These are phyloP conservation scores for Strigomonas oncopelti DNA, from an alignment of 208 protist genomes.

Conservation along the genomic window DNA sequence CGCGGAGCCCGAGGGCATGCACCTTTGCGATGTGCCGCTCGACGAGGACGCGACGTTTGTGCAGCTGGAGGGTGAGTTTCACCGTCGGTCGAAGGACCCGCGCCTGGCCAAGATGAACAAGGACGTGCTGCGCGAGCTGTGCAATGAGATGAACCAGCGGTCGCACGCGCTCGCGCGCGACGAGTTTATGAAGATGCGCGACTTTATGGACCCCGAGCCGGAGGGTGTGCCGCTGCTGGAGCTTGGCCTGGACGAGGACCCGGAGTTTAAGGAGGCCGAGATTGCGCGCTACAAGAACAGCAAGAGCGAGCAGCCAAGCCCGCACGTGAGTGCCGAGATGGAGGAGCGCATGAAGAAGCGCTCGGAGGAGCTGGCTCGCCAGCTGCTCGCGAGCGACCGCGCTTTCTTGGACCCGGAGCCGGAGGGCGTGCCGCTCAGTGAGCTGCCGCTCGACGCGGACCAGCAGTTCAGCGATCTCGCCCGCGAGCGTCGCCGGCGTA, in stretches of 20 bases:
- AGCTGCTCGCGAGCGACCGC: slow-evolving; percentile 56
- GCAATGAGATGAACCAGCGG: slow-evolving; percentile 66
- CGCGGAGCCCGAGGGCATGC: slow-evolving; percentile 80
- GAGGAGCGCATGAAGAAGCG: slow-evolving; percentile 47
- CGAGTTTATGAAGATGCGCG: slow-evolving; percentile 61
- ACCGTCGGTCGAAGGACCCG: slow-evolving; percentile 50
- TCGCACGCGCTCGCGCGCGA: slow-evolving; percentile 60
- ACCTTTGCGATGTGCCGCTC: slow-evolving; percentile 67
- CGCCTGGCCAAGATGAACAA: slow-evolving; percentile 51
- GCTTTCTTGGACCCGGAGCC: slow-evolving; percentile 74
- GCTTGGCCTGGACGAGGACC: slow-evolving; percentile 72
- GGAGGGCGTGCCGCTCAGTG: slow-evolving; percentile 67
- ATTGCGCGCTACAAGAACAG: slow-evolving; percentile 57
- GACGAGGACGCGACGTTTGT: slow-evolving; percentile 68
- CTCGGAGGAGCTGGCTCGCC: slow-evolving; percentile 53
- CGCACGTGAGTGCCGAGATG: slow-evolving; percentile 26
- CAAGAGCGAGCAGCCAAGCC: slow-evolving; percentile 17
- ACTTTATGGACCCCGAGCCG: slow-evolving; percentile 67
- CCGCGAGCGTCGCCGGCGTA: slow-evolving; percentile 52
- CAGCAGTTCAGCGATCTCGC: slow-evolving; percentile 57
- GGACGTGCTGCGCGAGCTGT: slow-evolving; percentile 62
- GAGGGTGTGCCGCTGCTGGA: slow-evolving; percentile 69
- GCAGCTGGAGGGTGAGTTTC: slow-evolving; percentile 74
- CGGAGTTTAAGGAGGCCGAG: slow-evolving; percentile 73
- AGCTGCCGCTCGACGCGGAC: slow-evolving; percentile 69